A percentile compares a stretch with the other conserved stretches of the same genome.
Evolutionary conservation across 2,329 filamentous ascomycete species (phyloP).

Genomic region (Paracorniculantispora psalliotae): DNA sequence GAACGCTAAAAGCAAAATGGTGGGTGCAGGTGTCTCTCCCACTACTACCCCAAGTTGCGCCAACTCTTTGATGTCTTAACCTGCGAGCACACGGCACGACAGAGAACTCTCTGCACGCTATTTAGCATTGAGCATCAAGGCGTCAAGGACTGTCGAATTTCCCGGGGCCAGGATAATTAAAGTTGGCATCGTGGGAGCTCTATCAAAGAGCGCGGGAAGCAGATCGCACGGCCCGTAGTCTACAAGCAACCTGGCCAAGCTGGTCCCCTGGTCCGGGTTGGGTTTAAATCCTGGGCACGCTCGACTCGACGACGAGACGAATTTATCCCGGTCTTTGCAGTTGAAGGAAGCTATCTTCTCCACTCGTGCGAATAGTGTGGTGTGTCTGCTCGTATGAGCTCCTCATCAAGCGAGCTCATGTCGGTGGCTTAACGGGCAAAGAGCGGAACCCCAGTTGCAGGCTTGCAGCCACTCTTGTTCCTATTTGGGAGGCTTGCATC

Average conservation of each 20-base stretch:
- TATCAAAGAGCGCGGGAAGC: background rate
- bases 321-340: background rate
- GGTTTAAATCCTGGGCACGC: background rate
- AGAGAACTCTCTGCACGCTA: too few relatives aligned
- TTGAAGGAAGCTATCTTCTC: background rate
- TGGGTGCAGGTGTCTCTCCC: too few relatives aligned
- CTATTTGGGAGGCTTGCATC: too few relatives aligned
- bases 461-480: background rate
- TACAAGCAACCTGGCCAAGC: background rate
- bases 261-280: background rate
- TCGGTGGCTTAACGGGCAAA: slow-evolving; percentile 7
- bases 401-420: background rate
- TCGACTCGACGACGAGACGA: background rate
- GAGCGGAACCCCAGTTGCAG: background rate
- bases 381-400: slow-evolving; percentile 1
- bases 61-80: too few relatives aligned
- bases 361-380: too few relatives aligned
- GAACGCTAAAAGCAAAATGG: background rate
- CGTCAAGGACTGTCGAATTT: background rate
- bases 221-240: background rate
- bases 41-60: too few relatives aligned
- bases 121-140: background rate
- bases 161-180: background rate
- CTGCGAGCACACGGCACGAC: background rate
- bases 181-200: background rate